These are phyloP conservation scores for Gentiana macrophylla DNA, from an alignment of 257 asterid species.

Conservation along the genomic window DNA sequence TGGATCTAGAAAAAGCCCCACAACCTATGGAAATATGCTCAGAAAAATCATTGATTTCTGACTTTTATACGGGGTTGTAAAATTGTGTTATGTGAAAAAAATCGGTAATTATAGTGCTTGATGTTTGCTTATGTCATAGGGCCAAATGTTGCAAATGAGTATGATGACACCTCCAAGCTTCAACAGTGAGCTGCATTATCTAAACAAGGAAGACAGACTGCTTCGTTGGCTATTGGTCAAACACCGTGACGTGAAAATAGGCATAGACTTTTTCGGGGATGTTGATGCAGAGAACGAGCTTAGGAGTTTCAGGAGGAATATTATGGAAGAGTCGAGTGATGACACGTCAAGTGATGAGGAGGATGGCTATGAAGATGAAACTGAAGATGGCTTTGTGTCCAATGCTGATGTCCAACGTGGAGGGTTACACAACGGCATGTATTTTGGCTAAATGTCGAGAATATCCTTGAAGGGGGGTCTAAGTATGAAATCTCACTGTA, in stretches of 20 bases:
- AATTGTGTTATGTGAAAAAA: too few species aligned
- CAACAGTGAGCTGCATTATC: conserved; percentile 56
- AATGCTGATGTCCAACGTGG: too few species aligned
- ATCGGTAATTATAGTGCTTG: neutral
- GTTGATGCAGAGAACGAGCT: conserved; percentile 24
- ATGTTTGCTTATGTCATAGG: conserved; percentile 23
- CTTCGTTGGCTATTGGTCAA: conserved; percentile 76
- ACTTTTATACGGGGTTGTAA: too few species aligned
- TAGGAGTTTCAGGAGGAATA: conserved; percentile 10
- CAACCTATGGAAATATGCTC: too few species aligned
- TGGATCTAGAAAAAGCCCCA: too few species aligned
- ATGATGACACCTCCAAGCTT: conserved; percentile 86
- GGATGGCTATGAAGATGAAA: conserved; percentile 18
- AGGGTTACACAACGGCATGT: too few species aligned
- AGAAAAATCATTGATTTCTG: too few species aligned
- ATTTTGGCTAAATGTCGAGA: too few species aligned
- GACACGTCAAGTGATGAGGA: conserved; percentile 14
- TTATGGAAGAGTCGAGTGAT: conserved; percentile 6
- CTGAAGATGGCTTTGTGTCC: neutral
- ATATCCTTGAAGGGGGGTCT: too few species aligned
- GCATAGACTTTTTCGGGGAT: conserved; percentile 12
- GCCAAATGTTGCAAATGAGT: conserved; percentile 59
- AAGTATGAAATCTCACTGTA: too few species aligned
- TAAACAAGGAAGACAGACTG: conserved; percentile 73
- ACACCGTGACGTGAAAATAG: conserved; percentile 46